Conservation (phyloP, 129 eudicot species). For the Daucus carota region DNA sequence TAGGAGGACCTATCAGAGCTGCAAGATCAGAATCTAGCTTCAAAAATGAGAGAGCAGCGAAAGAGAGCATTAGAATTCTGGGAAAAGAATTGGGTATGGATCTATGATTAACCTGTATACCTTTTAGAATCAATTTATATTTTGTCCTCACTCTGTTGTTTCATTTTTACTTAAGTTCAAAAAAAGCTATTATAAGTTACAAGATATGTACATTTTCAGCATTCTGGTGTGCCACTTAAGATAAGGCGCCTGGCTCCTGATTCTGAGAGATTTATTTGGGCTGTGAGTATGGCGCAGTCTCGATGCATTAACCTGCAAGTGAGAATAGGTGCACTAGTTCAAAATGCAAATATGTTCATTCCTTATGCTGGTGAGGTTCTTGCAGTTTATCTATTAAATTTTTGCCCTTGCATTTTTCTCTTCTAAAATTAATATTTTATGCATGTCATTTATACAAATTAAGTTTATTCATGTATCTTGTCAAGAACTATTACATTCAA, state of each 20-base stretch:
- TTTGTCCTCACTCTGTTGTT: conserved; percentile 8
- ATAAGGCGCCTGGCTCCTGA: conserved; percentile 88
- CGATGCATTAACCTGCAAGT: conserved; percentile 66
- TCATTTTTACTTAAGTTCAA: background rate
- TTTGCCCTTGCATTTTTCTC: background rate
- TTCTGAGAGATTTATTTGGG: conserved; percentile 93
- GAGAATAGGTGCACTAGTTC: conserved; percentile 77
- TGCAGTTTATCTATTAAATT: background rate
- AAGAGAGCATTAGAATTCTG: conserved; percentile 74
- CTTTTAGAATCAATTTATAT: background rate
- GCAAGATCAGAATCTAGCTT: conserved; percentile 75
- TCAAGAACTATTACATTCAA: background rate
- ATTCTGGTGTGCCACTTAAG: conserved; percentile 87
- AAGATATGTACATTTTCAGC: conserved; percentile 30
- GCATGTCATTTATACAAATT: background rate
- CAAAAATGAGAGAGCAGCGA: conserved; percentile 64
- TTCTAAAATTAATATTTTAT: background rate
- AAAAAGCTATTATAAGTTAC: background rate
- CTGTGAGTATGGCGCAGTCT: conserved; percentile 87
- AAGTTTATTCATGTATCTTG: background rate
- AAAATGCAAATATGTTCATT: conserved; percentile 78
- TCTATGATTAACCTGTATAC: background rate
- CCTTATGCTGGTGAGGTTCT: conserved; percentile 89
- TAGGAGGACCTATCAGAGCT: conserved; percentile 91
- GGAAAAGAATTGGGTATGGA: conserved; percentile 86